A percentile compares a stretch with the other conserved stretches of the same genome.
These are phyloP conservation scores for Tuber indicum DNA, from an alignment of 495 filamentous ascomycete genomes.

Conservation along the genomic window DNA sequence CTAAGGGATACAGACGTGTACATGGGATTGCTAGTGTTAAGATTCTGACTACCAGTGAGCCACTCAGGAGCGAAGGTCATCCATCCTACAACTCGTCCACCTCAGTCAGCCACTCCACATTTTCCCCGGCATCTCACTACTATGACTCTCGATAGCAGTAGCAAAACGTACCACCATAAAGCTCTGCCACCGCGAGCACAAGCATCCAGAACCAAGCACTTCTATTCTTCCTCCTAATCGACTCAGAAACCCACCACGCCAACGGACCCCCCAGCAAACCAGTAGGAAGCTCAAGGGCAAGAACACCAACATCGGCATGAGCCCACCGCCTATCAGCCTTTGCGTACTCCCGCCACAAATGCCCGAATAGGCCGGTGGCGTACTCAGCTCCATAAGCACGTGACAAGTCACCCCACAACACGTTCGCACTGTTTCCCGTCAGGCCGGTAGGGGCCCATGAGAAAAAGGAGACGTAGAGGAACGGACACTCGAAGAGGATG, in stretches of 20 bases:
- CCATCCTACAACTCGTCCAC: conserved; percentile 49
- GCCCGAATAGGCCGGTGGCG: conserved; percentile 56
- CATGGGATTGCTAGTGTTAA: conserved; percentile 77
- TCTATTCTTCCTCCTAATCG: conserved; percentile 53
- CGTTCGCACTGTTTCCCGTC: conserved; percentile 24
- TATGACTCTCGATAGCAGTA: not conserved
- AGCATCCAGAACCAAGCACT: conserved; percentile 60
- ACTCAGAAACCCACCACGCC: conserved; percentile 63
- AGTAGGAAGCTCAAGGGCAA: conserved; percentile 79
- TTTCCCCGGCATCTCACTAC: not conserved
- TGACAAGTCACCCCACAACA: conserved; percentile 46
- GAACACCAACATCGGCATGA: conserved; percentile 65
- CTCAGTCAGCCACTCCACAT: conserved; percentile 3
- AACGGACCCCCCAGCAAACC: conserved; percentile 70
- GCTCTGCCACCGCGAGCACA: conserved; percentile 79
- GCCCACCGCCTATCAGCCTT: conserved; percentile 81
- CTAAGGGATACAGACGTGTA: conserved; percentile 51
- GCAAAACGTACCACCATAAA: conserved; percentile 66
- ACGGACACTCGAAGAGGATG: conserved; percentile 79
- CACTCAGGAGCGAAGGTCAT: conserved; percentile 98
- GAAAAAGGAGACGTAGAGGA: conserved; percentile 89
- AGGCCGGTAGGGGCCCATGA: conserved; percentile 50
- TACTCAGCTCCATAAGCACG: conserved; percentile 65
- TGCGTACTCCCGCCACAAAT: conserved; percentile 88
- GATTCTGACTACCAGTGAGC: conserved; percentile 66